Evolutionary conservation across 805 yeast species (phyloP).

Genomic region (Candida michaelii): DNA sequence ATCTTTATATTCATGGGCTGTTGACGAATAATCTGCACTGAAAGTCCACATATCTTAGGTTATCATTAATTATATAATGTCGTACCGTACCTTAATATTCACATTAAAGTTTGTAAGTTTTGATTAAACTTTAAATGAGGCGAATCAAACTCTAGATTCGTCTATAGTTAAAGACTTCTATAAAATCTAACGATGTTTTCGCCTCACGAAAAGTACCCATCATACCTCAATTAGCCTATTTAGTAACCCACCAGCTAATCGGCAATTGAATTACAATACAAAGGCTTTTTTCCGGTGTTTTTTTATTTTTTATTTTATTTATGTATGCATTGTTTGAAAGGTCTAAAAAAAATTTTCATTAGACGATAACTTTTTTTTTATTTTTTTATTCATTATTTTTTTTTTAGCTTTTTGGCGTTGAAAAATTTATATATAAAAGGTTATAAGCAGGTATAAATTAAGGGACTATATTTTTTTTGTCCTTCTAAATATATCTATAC

Average conservation of each 20-base stretch:
- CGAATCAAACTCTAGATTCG: no score
- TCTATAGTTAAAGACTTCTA: no score
- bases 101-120: no score
- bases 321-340: background rate
- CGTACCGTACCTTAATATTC: background rate
- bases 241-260: no score
- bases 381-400: conserved; percentile 1
- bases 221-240: no score
- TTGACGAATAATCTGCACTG: no score
- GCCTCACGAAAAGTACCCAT: no score
- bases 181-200: no score
- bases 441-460: conserved; percentile 1
- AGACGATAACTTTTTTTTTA: conserved; percentile 3
- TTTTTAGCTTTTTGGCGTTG: conserved; percentile 1
- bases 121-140: no score
- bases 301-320: background rate
- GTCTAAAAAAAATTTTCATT: conserved; percentile 2
- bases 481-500: background rate
- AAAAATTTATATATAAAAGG: conserved; percentile 6
- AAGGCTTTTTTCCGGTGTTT: conserved; percentile 4
- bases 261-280: no score
- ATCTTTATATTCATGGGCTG: background rate
- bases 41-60: no score
- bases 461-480: conserved; percentile 5
- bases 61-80: no score